These are phyloP conservation scores for Scopulariopsis brevicaulis DNA, from an alignment of 2,329 filamentous ascomycete species.

Conservation along the genomic window DNA sequence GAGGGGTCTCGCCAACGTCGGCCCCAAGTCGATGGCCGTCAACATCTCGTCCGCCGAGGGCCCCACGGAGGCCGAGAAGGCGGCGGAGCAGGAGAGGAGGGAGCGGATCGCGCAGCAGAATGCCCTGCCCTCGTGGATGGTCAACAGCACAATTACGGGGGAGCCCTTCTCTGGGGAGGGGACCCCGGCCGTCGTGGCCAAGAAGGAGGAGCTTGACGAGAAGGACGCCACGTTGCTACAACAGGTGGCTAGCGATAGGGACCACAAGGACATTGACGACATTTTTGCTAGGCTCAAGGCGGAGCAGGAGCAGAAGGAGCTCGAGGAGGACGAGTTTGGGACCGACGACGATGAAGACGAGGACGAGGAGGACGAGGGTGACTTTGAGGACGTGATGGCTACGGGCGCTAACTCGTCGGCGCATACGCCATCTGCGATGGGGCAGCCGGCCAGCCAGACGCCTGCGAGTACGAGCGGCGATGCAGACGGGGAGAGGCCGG, in stretches of 20 bases:
- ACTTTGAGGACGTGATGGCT: conserved; percentile 39
- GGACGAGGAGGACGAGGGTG: conserved; percentile 21
- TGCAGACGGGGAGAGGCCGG: conserved; percentile 21
- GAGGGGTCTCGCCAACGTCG: conserved; percentile 54
- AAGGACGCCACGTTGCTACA: conserved; percentile 30
- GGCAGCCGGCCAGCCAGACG: conserved; percentile 9
- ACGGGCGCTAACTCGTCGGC: conserved; percentile 17
- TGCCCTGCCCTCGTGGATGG: conserved; percentile 60
- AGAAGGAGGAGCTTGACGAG: conserved; percentile 31
- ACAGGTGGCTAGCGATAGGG: conserved; percentile 32
- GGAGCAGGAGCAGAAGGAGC: conserved; percentile 33
- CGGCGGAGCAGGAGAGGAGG: conserved; percentile 51
- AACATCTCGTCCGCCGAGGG: conserved; percentile 57
- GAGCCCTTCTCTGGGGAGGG: conserved; percentile 38
- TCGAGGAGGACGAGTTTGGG: conserved; percentile 13
- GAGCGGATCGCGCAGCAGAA: conserved; percentile 58
- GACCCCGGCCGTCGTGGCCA: conserved; percentile 17
- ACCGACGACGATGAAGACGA: conserved; percentile 17
- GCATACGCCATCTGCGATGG: conserved; percentile 18
- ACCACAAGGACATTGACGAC: conserved; percentile 49
- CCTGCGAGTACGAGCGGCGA: background rate
- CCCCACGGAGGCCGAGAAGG: conserved; percentile 54
- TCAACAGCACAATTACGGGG: conserved; percentile 56
- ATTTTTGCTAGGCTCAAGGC: conserved; percentile 57
- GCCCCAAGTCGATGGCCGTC: conserved; percentile 57